Base-by-base conservation (phyloP, 2,329 filamentous ascomycete species). In the Anisogramma anomala region DNA sequence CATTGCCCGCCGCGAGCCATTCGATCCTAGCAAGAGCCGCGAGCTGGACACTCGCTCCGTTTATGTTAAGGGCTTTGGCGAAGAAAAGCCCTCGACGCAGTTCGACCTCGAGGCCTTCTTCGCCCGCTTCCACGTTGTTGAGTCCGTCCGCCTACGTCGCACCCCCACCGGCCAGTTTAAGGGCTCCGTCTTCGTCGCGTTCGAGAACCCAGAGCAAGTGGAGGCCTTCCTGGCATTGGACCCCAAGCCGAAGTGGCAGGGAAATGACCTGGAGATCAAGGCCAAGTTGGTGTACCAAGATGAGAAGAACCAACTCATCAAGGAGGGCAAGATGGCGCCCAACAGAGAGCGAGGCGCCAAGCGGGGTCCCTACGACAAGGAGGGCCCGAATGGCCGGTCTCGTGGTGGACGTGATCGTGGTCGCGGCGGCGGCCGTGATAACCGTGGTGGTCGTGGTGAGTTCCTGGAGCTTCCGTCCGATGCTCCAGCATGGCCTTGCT, bases 91-190 rank as follows among this genome's bases (percentile, higher is more conserved):
- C 9, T 80, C 77, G 47, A 89, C 87, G 20, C 91, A 96, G 63
- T 86, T 94, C 59, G 86, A 95, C 49, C 81, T 98, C 43, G 91
- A 98, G 67, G 79, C 79, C 47, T 95, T 94, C 69, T 94, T 96
- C 60, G 71, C 79, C 42, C 74, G 80, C 44, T 88, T 79, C 58
- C 89, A 88, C 34, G 72, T 82, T 23, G 75, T 85, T 53, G 85
- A 84, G 55, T 76, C 80, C 34, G 80, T 98, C 48, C 88, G 89
- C 56, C 82, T 98, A 48, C 85, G 93, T 52, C 86, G 91, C 50
- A 70, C 69, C 36, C 69, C 72, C 32, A 67, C 79, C 46, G 79
- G 78, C 54, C 65, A 72, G 39, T 98, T 96, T 79, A 98, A 98
- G 73, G 87, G 89, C 52, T 94, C 86, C 51, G 85, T 94, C 44